Base-by-base conservation (phyloP, 331 rosid genomes). In the Quercus tomentella region DNA sequence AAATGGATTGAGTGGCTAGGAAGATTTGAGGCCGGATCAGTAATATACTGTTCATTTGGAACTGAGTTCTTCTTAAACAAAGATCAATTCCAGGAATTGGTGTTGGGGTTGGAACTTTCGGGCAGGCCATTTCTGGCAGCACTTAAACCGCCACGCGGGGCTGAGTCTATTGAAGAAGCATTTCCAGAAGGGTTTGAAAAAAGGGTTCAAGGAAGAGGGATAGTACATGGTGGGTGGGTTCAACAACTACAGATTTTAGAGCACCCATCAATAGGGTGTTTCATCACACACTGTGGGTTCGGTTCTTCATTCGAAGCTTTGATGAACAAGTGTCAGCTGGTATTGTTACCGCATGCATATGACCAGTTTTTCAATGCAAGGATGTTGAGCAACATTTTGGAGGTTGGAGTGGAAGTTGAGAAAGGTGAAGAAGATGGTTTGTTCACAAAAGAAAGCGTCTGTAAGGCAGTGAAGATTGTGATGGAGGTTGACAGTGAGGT, bases 11-110 rank as follows among this genome's bases (percentile, higher is more conserved):
- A 66, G 5, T 89, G 77, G 86, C 78, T 87, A 3, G 73, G 58
- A 16, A 16, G 71, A 69, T 1, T 23, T 37, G 11, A 75, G 72
- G 62, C 71, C 45, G 14, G 70, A 1, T 81, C 93, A 2, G 85
- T 89, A 7, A 67, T 89, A 22, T 91, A 84, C 61, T 86, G 96
- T 58, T 78, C 90, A 4, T 76, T 91, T 66, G 96, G 92, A 71
- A 87, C 86, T 73, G 91, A 91, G 35, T 74, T 84, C 69, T 78
- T 15, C 31, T 74, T 91, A 56, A 67, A 25, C 12, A 73, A 76
- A 68, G 45, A 41, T 41, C 45, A 41, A 41, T 41, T 41, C 45
- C 45, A 41, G 45, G 45, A n/a, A 41, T 41, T 41, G 45, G 45
- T 41, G 3, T 41, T 41, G 45, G 45, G 45, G 3, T 41, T 41